Percentiles rank a stretch among this genome's conserved stretches.
Conservation (phyloP, 257 asterid species). For the Misopates orontium region DNA sequence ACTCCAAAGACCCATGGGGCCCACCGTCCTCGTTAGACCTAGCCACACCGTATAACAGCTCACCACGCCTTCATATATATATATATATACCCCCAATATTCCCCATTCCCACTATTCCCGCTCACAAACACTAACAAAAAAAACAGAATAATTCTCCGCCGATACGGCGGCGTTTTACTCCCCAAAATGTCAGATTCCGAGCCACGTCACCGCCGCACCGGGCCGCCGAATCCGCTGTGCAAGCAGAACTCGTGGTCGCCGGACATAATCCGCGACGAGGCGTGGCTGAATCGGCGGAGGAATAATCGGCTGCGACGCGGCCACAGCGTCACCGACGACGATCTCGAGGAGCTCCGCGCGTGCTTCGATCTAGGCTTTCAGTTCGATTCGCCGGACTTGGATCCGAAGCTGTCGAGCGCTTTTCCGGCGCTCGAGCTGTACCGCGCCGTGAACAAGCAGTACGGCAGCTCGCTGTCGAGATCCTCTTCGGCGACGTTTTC, state of each 20-base stretch:
- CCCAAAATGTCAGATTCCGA: constrained; percentile 30
- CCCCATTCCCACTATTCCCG: constrained; percentile 35
- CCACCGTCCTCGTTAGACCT: constrained; percentile 27
- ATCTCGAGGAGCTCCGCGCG: constrained; percentile 72
- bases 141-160: constrained; percentile 7
- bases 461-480: constrained; percentile 35
- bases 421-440: constrained; percentile 76
- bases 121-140: constrained; percentile 21
- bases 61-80: constrained; percentile 3
- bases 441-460: constrained; percentile 48
- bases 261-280: constrained; percentile 54
- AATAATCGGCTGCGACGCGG: constrained; percentile 35
- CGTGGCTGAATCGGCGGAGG: constrained; percentile 51
- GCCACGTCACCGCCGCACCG: constrained; percentile 28
- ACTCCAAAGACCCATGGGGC: constrained; percentile 20
- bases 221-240: constrained; percentile 32
- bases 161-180: constrained; percentile 27
- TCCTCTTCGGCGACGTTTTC: constrained; percentile 47
- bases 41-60: constrained; percentile 8
- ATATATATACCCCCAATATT: constrained; percentile 17
- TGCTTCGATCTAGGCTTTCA: constrained; percentile 70
- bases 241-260: constrained; percentile 72
- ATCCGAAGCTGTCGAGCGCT: constrained; percentile 50
- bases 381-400: constrained; percentile 60
- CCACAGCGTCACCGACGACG: constrained; percentile 56